A percentile compares a stretch with the other conserved stretches of the same genome.
Evolutionary conservation across 2,329 filamentous ascomycete species (phyloP).

Genomic region (Aspergillus caelatus): DNA sequence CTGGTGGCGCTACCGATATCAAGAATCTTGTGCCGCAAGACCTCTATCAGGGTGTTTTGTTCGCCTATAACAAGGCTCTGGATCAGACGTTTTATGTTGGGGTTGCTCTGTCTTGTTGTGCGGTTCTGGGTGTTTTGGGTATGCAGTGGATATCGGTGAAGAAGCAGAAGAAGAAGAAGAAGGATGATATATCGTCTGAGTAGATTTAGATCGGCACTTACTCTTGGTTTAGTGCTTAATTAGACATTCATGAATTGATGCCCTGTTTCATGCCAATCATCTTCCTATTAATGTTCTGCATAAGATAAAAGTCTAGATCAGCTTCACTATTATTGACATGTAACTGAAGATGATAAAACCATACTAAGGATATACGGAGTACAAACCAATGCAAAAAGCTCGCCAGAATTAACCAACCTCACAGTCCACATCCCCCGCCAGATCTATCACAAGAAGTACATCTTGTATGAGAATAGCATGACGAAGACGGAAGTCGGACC

Average conservation of each 20-base stretch:
- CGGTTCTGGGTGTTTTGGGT: slow-evolving; percentile 7
- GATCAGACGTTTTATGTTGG: slow-evolving; percentile 18
- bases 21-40: not conserved
- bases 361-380: no score
- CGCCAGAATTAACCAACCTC: no score
- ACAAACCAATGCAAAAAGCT: no score
- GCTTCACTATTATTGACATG: no score
- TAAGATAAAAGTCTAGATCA: no score
- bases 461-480: no score
- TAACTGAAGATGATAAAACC: no score
- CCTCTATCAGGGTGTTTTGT: slow-evolving; percentile 8
- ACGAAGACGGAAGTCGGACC: no score
- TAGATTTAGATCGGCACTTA: not conserved
- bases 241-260: not conserved
- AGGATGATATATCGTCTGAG: not conserved
- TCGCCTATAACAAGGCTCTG: slow-evolving; percentile 19
- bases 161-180: not conserved
- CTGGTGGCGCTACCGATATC: slow-evolving; percentile 15
- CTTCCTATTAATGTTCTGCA: not conserved
- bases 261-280: not conserved
- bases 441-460: no score
- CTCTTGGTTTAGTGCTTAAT: not conserved
- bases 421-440: no score
- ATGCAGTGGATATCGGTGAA: slow-evolving; percentile 20
- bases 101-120: slow-evolving; percentile 13